Conservation (phyloP, 495 filamentous ascomycete genomes). For the Hapsidospora chrysogenum region DNA sequence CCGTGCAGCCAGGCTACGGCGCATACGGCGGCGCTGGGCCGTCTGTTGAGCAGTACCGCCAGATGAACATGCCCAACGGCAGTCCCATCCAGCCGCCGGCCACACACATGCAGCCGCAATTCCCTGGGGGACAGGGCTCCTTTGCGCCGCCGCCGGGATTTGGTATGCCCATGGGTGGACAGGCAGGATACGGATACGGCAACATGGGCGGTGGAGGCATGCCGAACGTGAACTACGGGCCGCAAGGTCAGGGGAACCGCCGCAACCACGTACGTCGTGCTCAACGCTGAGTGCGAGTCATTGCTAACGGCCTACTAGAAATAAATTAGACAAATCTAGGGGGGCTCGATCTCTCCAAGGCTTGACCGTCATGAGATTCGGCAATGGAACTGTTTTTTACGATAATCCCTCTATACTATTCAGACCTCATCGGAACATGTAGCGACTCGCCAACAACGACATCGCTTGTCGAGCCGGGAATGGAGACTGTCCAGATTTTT, state of each 20-base stretch:
- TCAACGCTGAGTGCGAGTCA: conserved; percentile 1
- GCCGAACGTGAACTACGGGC: conserved; percentile 27
- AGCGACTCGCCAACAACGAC: no score
- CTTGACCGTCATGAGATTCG: no score
- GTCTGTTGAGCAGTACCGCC: conserved; percentile 30
- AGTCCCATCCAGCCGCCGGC: conserved; percentile 28
- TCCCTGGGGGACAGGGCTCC: conserved; percentile 10
- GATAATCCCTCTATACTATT: no score
- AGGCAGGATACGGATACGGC: conserved; percentile 25
- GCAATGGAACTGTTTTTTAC: no score
- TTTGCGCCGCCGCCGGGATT: conserved; percentile 31
- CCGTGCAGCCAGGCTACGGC: conserved; percentile 28
- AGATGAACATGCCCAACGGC: conserved; percentile 21
- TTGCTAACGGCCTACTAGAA: conserved; percentile 8
- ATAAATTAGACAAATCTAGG: no score
- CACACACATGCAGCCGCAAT: conserved; percentile 12
- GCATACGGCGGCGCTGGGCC: conserved; percentile 28
- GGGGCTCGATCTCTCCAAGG: no score
- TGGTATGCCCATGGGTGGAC: conserved; percentile 25
- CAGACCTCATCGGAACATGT: no score
- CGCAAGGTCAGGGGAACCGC: conserved; percentile 29
- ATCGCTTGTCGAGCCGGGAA: no score
- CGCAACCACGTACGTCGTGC: conserved; percentile 33
- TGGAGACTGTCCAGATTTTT: no score
- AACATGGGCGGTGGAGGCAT: conserved; percentile 13